Percentiles rank a stretch among this genome's conserved stretches.
These are phyloP conservation scores for Clonostachys byssicola DNA, from an alignment of 2,329 filamentous ascomycete species.

Conservation along the genomic window DNA sequence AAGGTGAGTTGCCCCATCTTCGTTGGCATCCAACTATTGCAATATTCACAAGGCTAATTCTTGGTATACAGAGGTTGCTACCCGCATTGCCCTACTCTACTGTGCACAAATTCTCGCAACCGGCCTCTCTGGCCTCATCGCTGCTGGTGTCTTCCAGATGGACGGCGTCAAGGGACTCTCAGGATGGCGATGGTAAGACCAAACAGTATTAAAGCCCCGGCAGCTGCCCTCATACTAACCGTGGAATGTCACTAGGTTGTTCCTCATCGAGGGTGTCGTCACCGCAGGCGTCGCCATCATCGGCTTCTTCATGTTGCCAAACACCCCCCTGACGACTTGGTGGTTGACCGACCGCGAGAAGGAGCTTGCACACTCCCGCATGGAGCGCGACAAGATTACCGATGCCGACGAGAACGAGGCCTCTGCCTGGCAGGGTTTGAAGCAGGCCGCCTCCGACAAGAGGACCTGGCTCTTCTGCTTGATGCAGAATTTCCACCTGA, in stretches of 20 bases:
- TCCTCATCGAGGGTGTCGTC: slow-evolving; percentile 51
- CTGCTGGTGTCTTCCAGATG: slow-evolving; percentile 51
- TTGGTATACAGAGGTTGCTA: slow-evolving; percentile 57
- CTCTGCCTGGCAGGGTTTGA: slow-evolving; percentile 40
- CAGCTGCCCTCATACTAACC: not conserved
- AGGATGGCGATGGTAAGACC: slow-evolving; percentile 54
- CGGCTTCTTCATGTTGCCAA: slow-evolving; percentile 23
- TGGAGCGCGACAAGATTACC: slow-evolving; percentile 46
- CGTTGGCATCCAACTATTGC: no score
- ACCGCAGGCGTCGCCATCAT: slow-evolving; percentile 19
- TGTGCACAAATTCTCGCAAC: slow-evolving; percentile 63
- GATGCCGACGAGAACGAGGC: slow-evolving; percentile 28
- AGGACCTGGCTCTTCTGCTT: slow-evolving; percentile 48
- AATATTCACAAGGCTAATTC: slow-evolving; percentile 17
- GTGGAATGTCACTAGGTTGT: slow-evolving; percentile 15
- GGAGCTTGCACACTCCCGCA: slow-evolving; percentile 39
- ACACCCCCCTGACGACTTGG: slow-evolving; percentile 37
- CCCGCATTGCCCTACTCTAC: slow-evolving; percentile 53
- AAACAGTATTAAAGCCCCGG: no score
- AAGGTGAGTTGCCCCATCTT: slow-evolving; percentile 9
- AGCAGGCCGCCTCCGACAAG: slow-evolving; percentile 42
- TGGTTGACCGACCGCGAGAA: slow-evolving; percentile 40
- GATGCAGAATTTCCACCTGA: slow-evolving; percentile 53
- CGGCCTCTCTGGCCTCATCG: slow-evolving; percentile 61
- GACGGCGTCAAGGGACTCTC: slow-evolving; percentile 42